Evolutionary conservation across 805 yeast species (phyloP).

Genomic region (Kazachstania psychrophila): DNA sequence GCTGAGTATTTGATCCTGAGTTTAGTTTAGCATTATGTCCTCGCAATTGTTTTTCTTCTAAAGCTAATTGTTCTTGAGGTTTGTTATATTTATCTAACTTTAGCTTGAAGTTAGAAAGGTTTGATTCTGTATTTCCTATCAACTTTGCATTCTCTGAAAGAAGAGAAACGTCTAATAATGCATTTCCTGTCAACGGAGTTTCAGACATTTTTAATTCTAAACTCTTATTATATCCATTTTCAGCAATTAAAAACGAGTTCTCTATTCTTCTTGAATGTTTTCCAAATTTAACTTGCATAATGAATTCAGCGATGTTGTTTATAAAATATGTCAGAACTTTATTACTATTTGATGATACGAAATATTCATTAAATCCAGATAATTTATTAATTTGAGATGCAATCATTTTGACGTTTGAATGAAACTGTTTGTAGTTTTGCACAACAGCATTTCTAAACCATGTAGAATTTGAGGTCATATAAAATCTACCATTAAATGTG

Average conservation of each 20-base stretch:
- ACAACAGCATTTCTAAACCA: not conserved
- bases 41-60: too few relatives aligned
- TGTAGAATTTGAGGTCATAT: constrained; percentile 11
- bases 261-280: constrained; percentile 7
- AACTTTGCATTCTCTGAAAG: constrained; percentile 10
- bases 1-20: not conserved
- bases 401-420: not conserved
- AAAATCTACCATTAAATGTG: constrained; percentile 14
- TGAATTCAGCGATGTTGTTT: constrained; percentile 8
- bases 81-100: constrained; percentile 6
- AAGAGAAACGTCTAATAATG: constrained; percentile 13
- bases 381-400: constrained; percentile 6
- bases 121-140: constrained; percentile 11
- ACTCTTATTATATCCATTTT: constrained; percentile 3
- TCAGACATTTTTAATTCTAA: constrained; percentile 10
- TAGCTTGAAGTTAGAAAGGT: not conserved
- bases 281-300: constrained; percentile 16
- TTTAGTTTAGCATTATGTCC: too few relatives aligned
- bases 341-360: constrained; percentile 3
- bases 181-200: constrained; percentile 10
- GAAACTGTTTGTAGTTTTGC: not conserved
- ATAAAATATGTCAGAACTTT: constrained; percentile 11
- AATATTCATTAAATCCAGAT: constrained; percentile 12
- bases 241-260: constrained; percentile 7
- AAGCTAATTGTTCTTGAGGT: too few relatives aligned